Evolutionary conservation across 2,329 filamentous ascomycete species (phyloP).

Genomic region (Ophiostoma himal-ulmi): DNA sequence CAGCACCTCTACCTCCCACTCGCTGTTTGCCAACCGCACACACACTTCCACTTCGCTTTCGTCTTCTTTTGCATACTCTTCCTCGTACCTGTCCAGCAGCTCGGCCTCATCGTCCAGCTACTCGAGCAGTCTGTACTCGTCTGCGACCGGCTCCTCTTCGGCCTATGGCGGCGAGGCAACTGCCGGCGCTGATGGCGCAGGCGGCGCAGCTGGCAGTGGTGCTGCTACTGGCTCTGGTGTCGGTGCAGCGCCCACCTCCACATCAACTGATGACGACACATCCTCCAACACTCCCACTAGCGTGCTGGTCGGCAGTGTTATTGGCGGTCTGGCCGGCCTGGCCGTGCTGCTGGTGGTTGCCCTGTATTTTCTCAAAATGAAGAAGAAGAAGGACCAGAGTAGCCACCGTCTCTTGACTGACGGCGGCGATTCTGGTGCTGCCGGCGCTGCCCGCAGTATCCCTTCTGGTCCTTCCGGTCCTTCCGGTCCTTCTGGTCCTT

Average conservation of each 20-base stretch:
- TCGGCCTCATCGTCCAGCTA: constrained; percentile 20
- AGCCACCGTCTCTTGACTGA: constrained; percentile 42
- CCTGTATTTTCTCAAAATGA: constrained; percentile 51
- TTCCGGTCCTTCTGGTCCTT: constrained; percentile 12
- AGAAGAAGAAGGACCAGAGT: constrained; percentile 36
- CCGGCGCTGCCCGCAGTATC: constrained; percentile 27
- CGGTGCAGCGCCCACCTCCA: constrained; percentile 28
- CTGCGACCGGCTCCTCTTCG: constrained; percentile 19
- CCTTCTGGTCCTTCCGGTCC: constrained; percentile 1
- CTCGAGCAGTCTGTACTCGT: constrained; percentile 20
- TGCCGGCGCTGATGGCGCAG: constrained; percentile 24
- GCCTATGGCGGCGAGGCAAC: constrained; percentile 16
- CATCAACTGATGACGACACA: constrained; percentile 26
- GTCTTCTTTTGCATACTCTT: constrained; percentile 1
- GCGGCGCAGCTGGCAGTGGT: constrained; percentile 27
- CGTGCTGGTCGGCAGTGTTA: constrained; percentile 49
- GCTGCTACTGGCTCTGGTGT: constrained; percentile 25
- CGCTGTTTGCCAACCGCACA: constrained; percentile 30
- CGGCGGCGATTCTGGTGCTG: constrained; percentile 30
- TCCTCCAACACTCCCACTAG: constrained; percentile 29
- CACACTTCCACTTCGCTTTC: constrained; percentile 25
- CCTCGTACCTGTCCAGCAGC: constrained; percentile 11
- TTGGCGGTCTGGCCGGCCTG: constrained; percentile 53
- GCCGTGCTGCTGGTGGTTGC: constrained; percentile 51
- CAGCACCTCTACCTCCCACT: constrained; percentile 20